Evolutionary conservation across 2,329 filamentous ascomycete genomes (phyloP).

Genomic region (Cordyceps tenuipes): DNA sequence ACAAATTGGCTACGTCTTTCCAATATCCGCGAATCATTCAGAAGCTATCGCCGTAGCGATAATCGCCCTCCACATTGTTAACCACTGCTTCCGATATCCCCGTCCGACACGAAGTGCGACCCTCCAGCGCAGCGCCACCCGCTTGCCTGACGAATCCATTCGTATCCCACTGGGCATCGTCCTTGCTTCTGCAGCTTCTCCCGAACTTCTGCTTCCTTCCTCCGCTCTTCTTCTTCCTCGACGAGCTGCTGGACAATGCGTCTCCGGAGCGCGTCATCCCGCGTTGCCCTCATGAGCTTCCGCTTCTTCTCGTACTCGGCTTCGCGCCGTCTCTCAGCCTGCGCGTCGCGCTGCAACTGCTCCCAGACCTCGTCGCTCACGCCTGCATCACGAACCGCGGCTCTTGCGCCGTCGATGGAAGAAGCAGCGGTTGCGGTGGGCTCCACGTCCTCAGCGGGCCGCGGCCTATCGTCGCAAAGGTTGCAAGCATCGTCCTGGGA

Average conservation of each 20-base stretch:
- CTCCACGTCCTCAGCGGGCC: not conserved
- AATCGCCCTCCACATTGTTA: too few relatives aligned
- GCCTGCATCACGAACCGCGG: conserved; percentile 40
- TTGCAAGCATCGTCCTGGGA: not conserved
- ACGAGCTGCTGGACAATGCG: conserved; percentile 30
- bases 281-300: conserved; percentile 24
- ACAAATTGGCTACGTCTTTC: too few relatives aligned
- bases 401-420: not conserved
- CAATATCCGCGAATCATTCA: too few relatives aligned
- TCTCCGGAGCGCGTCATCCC: conserved; percentile 19
- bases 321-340: conserved; percentile 29
- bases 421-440: not conserved
- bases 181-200: conserved; percentile 48
- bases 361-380: conserved; percentile 55
- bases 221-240: conserved; percentile 32
- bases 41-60: too few relatives aligned
- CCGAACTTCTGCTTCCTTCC: conserved; percentile 28
- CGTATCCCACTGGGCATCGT: not conserved
- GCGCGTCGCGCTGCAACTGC: conserved; percentile 45
- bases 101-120: conserved; percentile 1
- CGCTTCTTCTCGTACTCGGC: conserved; percentile 28
- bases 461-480: not conserved
- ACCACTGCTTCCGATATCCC: not conserved
- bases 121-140: conserved; percentile 1
- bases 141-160: not conserved